Evolutionary conservation across 192 early-diverging fungal species (phyloP).

Genomic region (Coemansia sp.): DNA sequence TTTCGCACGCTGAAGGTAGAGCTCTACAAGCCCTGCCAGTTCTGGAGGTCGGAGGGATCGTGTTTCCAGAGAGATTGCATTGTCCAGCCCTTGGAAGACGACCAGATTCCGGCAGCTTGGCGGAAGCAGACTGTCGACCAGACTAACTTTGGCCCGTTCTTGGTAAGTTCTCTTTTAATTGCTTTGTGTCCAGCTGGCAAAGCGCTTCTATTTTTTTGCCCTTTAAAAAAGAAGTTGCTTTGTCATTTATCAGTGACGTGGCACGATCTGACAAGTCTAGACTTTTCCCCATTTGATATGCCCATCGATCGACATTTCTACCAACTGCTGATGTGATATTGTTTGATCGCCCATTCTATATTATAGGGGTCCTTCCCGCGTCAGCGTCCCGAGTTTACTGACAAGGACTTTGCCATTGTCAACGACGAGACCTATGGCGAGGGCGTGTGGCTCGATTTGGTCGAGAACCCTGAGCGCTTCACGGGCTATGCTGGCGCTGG

Average conservation of each 20-base stretch:
- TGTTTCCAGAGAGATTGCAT: constrained; percentile 86
- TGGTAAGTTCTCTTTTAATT: constrained; percentile 30
- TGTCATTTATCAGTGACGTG: constrained; percentile 26
- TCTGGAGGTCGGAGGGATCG: constrained; percentile 82
- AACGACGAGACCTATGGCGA: constrained; percentile 74
- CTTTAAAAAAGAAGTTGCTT: neutral
- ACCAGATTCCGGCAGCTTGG: constrained; percentile 57
- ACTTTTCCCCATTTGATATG: neutral
- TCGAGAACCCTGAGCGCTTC: constrained; percentile 94
- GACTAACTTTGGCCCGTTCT: constrained; percentile 64
- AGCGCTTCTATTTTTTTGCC: neutral
- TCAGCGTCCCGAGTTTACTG: constrained; percentile 61
- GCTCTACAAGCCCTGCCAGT: constrained; percentile 84
- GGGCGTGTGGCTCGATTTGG: constrained; percentile 86
- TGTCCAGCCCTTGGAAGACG: constrained; percentile 80
- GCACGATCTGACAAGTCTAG: constrained; percentile 11
- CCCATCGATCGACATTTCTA: constrained; percentile 1
- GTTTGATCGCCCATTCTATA: neutral
- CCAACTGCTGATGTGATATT: constrained; percentile 7
- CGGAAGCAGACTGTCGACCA: constrained; percentile 64
- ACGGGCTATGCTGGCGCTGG: constrained; percentile 93
- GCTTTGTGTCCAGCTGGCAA: neutral
- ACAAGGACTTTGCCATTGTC: constrained; percentile 86
- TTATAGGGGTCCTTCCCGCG: constrained; percentile 23
- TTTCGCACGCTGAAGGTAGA: constrained; percentile 93